Evolutionary conservation across 1,284 basidiomycete genomes (phyloP).

Genomic region (Ganoderma multipileum): DNA sequence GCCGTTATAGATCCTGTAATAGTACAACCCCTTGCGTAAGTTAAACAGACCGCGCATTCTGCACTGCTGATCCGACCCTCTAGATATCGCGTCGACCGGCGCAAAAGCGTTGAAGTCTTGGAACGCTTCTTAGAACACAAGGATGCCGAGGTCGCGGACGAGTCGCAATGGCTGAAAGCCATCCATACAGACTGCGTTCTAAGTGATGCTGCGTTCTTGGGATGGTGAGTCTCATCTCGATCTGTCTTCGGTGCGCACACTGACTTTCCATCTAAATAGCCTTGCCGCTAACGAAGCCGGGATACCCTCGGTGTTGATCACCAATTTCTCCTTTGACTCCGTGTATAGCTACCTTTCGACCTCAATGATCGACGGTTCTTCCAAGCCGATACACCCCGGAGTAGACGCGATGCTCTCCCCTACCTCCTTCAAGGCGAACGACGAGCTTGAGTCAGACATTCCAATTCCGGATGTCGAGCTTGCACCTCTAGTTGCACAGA

Average conservation of each 20-base stretch:
- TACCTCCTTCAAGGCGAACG: not conserved
- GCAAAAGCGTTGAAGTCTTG: slow-evolving; percentile 70
- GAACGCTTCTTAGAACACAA: slow-evolving; percentile 63
- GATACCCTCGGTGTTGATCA: slow-evolving; percentile 73
- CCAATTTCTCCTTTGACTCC: slow-evolving; percentile 85
- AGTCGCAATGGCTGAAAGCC: slow-evolving; percentile 62
- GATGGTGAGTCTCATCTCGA: slow-evolving; percentile 58
- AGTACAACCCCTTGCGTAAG: slow-evolving; percentile 75
- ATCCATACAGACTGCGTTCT: slow-evolving; percentile 66
- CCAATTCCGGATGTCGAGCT: slow-evolving; percentile 60
- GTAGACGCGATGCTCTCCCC: slow-evolving; percentile 20
- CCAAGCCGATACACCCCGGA: slow-evolving; percentile 10
- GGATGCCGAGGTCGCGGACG: slow-evolving; percentile 59
- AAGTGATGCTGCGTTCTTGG: slow-evolving; percentile 81
- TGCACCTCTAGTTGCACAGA: slow-evolving; percentile 65
- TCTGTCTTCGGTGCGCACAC: not conserved
- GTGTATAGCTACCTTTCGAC: slow-evolving; percentile 73
- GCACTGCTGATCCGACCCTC: not conserved
- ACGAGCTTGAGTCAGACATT: slow-evolving; percentile 47
- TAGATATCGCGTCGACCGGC: slow-evolving; percentile 74
- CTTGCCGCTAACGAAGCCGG: slow-evolving; percentile 68
- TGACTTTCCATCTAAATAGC: slow-evolving; percentile 44
- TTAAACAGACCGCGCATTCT: slow-evolving; percentile 10
- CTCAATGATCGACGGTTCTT: slow-evolving; percentile 27
- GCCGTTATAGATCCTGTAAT: slow-evolving; percentile 78